phyloP scores from a whole-genome alignment of 1,284 basidiomycete species.

The Sanguinoderma infundibulare region DNA sequence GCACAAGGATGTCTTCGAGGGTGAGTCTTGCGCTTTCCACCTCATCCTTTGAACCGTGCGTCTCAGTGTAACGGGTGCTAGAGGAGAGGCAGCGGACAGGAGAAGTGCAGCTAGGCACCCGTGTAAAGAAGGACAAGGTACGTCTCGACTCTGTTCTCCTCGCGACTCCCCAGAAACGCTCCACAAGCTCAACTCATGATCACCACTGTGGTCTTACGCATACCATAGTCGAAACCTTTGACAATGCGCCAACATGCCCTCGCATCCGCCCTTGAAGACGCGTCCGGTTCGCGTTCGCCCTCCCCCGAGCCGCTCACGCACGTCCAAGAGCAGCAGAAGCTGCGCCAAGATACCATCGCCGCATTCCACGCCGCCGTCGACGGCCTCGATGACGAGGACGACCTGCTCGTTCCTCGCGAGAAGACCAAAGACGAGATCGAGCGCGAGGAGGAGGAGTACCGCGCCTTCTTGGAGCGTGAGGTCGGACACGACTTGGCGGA shows the following conservation, averaged over 20 bases:
- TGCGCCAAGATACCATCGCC: conserved; percentile 84
- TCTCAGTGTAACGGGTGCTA: conserved; percentile 30
- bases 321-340: conserved; percentile 75
- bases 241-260: conserved; percentile 65
- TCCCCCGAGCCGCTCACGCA: conserved; percentile 72
- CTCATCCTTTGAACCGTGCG: background rate
- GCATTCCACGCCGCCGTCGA: conserved; percentile 70
- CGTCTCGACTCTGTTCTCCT: conserved; percentile 16
- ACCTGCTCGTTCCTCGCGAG: conserved; percentile 73
- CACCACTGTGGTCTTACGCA: background rate
- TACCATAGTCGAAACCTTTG: conserved; percentile 58
- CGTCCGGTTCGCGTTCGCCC: conserved; percentile 48
- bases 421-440: conserved; percentile 80
- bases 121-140: conserved; percentile 58
- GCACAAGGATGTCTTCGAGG: conserved; percentile 75
- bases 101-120: conserved; percentile 25
- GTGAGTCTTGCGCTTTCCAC: conserved; percentile 43
- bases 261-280: conserved; percentile 53
- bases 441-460: conserved; percentile 81
- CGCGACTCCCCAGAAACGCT: conserved; percentile 9
- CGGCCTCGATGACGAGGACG: conserved; percentile 58
- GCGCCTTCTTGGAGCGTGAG: conserved; percentile 78
- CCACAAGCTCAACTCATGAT: conserved; percentile 8
- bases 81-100: conserved; percentile 68
- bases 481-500: conserved; percentile 78